Evolutionary conservation across 495 filamentous ascomycete species (phyloP).

Genomic region (Penicillium verhagenii): DNA sequence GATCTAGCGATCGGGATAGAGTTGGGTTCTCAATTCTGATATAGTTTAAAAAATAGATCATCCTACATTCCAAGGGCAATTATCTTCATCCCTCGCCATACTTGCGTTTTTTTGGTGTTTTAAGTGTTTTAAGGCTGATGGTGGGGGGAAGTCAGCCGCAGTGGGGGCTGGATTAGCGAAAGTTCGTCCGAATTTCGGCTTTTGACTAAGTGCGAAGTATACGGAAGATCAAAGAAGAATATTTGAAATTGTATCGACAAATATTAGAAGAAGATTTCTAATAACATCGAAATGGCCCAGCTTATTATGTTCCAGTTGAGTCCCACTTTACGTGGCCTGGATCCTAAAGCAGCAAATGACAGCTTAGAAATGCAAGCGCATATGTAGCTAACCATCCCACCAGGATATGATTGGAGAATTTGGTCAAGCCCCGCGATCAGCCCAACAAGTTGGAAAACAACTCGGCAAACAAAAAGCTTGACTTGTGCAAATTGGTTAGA

Average conservation of each 20-base stretch:
- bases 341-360: neutral
- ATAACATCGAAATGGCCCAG: no score
- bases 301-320: no score
- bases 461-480: neutral
- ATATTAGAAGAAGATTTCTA: no score
- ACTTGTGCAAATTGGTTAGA: neutral
- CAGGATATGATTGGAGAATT: neutral
- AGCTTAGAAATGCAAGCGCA: neutral
- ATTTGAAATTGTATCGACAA: no score
- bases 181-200: neutral
- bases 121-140: neutral
- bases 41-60: no score
- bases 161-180: neutral
- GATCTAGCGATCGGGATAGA: neutral
- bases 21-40: neutral
- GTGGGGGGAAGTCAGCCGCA: neutral
- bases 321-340: neutral
- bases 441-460: neutral
- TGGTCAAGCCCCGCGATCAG: neutral
- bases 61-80: no score
- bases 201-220: neutral
- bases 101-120: no score
- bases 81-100: no score
- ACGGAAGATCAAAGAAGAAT: no score
- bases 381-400: neutral